A percentile compares a stretch with the other conserved stretches of the same genome.
These are phyloP conservation scores for Cystobasidium pallidum DNA, from an alignment of 1,284 basidiomycete genomes.

Conservation along the genomic window DNA sequence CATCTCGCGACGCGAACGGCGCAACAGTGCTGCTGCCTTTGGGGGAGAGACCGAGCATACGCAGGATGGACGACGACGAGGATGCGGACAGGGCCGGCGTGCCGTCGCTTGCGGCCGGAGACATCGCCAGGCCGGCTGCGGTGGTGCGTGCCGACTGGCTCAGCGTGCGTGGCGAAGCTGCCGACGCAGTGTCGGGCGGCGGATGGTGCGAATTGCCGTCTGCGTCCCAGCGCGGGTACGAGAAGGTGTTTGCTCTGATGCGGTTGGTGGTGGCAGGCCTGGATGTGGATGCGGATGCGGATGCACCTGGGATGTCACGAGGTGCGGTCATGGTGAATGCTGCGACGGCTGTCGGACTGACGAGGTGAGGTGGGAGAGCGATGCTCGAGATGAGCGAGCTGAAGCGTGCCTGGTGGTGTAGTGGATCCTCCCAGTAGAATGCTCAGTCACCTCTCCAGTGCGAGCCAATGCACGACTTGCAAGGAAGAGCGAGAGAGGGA, in stretches of 20 bases:
- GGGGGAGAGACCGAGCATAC: conserved; percentile 27
- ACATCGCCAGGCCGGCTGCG: neutral
- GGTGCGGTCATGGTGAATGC: conserved; percentile 29
- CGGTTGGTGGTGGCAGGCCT: conserved; percentile 18
- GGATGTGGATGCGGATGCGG: neutral
- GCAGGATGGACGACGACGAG: conserved; percentile 27
- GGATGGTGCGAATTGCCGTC: conserved; percentile 42
- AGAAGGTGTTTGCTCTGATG: conserved; percentile 28
- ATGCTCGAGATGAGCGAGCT: neutral
- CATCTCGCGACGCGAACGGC: neutral
- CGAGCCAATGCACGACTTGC: too few relatives aligned
- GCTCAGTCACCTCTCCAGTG: too few relatives aligned
- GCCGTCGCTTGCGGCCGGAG: neutral
- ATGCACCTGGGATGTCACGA: conserved; percentile 28
- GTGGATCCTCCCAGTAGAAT: too few relatives aligned
- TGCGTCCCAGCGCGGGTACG: conserved; percentile 35
- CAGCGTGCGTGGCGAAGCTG: neutral
- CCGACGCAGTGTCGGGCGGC: conserved; percentile 15
- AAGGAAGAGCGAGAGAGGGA: too few relatives aligned
- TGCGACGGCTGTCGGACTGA: neutral
- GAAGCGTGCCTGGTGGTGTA: too few relatives aligned
- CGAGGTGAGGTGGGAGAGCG: neutral
- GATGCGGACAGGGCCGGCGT: conserved; percentile 6
- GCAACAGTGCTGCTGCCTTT: neutral
- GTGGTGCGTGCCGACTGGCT: conserved; percentile 2